phyloP scores from a whole-genome alignment of 495 filamentous ascomycete genomes.

The Chaetomidium leptoderma region DNA sequence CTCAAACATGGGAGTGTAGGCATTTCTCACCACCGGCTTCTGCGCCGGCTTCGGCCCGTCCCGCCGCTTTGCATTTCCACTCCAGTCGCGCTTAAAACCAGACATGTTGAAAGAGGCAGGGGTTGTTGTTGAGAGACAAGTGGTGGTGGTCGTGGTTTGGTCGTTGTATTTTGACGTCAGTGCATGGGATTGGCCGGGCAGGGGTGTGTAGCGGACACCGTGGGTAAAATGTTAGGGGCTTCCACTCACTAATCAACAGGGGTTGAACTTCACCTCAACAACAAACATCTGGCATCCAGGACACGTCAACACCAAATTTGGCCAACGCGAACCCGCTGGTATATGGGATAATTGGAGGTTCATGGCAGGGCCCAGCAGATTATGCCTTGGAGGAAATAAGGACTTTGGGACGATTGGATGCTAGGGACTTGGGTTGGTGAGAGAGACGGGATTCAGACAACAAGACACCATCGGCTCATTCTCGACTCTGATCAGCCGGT shows the following conservation, averaged over 20 bases:
- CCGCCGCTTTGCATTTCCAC: constrained; percentile 49
- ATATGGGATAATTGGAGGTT: not conserved
- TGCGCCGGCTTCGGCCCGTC: constrained; percentile 31
- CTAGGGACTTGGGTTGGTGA: no score
- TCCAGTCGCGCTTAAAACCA: constrained; percentile 56
- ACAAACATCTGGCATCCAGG: not conserved
- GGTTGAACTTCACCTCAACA: not conserved
- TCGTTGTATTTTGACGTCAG: constrained; percentile 12
- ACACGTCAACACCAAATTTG: not conserved
- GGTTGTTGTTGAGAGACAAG: not conserved
- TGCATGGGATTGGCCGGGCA: constrained; percentile 1
- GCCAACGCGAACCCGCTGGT: not conserved
- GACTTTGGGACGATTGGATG: no score
- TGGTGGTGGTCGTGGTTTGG: constrained; percentile 2
- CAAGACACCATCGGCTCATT: no score
- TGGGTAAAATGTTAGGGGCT: not conserved
- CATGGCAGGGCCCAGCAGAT: not conserved
- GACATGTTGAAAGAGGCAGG: constrained; percentile 30
- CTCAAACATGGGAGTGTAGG: constrained; percentile 75
- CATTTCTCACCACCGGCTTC: constrained; percentile 36
- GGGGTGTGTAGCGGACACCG: not conserved
- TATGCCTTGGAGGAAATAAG: no score
- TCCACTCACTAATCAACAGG: not conserved
- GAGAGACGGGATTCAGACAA: no score
- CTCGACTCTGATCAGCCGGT: no score